These are phyloP conservation scores for Fraxinus angustifolia DNA, from an alignment of 305 asterid genomes.

Conservation along the genomic window DNA sequence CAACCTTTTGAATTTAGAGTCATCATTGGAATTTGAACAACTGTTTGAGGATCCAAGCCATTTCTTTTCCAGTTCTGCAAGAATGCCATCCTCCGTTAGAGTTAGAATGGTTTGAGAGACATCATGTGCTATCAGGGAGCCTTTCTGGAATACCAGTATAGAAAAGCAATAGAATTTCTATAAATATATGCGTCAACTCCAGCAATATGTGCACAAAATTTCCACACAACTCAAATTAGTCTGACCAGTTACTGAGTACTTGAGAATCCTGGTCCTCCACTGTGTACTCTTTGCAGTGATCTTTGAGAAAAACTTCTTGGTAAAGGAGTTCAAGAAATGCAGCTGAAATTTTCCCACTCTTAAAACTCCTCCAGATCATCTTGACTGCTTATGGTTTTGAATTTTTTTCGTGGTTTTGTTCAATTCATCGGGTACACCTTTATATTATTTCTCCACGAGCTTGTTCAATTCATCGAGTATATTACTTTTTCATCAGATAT, in stretches of 20 bases:
- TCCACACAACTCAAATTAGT: not conserved
- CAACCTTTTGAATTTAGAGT: too few species aligned
- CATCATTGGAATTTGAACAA: too few species aligned
- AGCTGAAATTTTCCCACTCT: conserved; percentile 27
- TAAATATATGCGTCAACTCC: not conserved
- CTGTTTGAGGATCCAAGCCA: too few species aligned
- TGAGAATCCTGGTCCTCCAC: conserved; percentile 39
- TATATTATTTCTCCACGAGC: too few species aligned
- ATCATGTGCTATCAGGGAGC: not conserved
- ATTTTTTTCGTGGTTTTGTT: not conserved
- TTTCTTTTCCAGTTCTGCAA: not conserved
- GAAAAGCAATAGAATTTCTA: not conserved
- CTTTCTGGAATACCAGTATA: not conserved
- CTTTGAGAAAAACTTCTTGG: conserved; percentile 26
- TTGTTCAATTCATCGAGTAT: too few species aligned
- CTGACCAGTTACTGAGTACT: not conserved
- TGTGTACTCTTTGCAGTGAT: conserved; percentile 29
- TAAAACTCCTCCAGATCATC: conserved; percentile 23
- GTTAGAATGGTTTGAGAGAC: conserved; percentile 26
- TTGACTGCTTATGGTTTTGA: conserved; percentile 18
- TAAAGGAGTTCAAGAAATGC: conserved; percentile 39
- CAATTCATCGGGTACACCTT: too few species aligned
- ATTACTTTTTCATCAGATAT: too few species aligned
- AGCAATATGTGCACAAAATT: not conserved
- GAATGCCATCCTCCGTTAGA: conserved; percentile 24